Evolutionary conservation across 768 basidiomycete species (phyloP).

Genomic region (Boletus rubropictus): DNA sequence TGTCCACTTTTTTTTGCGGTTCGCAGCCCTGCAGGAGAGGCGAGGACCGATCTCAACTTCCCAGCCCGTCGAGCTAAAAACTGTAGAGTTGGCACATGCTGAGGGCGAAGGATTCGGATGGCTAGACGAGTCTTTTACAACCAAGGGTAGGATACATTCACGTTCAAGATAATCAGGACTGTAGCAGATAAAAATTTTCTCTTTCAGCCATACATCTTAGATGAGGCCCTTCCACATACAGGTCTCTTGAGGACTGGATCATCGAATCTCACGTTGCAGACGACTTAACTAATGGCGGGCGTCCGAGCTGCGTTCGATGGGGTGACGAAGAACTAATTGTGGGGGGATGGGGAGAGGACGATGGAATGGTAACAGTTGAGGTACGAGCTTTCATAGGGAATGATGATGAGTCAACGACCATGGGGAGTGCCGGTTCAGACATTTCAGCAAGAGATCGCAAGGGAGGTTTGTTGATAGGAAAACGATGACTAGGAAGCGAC

Average conservation of each 20-base stretch:
- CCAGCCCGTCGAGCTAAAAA: no score
- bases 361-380: background rate
- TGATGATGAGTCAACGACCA: constrained; percentile 18
- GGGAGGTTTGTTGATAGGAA: constrained; percentile 15
- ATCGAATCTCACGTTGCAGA: constrained; percentile 10
- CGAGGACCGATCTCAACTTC: no score
- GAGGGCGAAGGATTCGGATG: background rate
- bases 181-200: constrained; percentile 7
- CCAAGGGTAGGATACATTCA: background rate
- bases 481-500: constrained; percentile 6
- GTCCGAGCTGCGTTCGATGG: constrained; percentile 9
- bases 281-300: constrained; percentile 22
- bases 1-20: constrained; percentile 31
- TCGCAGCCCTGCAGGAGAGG: background rate
- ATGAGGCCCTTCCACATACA: constrained; percentile 12
- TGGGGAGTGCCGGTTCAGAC: constrained; percentile 5
- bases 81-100: background rate
- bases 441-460: background rate
- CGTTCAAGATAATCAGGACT: background rate
- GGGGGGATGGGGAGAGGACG: constrained; percentile 6
- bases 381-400: constrained; percentile 9
- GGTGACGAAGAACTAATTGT: constrained; percentile 17
- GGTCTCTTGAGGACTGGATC: background rate
- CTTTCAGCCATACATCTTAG: constrained; percentile 33
- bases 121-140: background rate